These are phyloP conservation scores for Neopestalotiopsis clavispora DNA, from an alignment of 2,329 filamentous ascomycete genomes.

Conservation along the genomic window DNA sequence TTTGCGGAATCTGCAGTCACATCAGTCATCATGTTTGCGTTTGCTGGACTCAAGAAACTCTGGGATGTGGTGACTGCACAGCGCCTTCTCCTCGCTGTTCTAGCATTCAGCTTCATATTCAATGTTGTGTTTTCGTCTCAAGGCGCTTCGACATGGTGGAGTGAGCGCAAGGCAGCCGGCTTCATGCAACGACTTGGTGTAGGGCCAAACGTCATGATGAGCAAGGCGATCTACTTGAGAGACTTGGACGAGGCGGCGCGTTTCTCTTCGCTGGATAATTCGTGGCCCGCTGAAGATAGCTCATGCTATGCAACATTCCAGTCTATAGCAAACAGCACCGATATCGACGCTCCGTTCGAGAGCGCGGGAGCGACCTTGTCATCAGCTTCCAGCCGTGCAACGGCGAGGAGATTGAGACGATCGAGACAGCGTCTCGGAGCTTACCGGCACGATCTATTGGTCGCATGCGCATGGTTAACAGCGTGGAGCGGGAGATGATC, in stretches of 20 bases:
- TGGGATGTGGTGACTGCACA: slow-evolving; percentile 76
- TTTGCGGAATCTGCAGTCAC: slow-evolving; percentile 76
- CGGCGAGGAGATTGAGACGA: slow-evolving; percentile 70
- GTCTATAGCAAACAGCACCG: slow-evolving; percentile 60
- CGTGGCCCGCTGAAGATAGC: slow-evolving; percentile 49
- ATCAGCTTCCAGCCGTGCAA: slow-evolving; percentile 54
- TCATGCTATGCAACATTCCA: slow-evolving; percentile 66
- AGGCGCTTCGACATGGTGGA: slow-evolving; percentile 80
- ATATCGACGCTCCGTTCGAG: slow-evolving; percentile 62
- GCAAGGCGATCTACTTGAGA: slow-evolving; percentile 80
- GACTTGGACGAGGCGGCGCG: slow-evolving; percentile 73
- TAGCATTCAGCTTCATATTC: slow-evolving; percentile 70
- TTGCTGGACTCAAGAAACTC: slow-evolving; percentile 67
- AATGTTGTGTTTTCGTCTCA: slow-evolving; percentile 80
- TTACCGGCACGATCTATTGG: slow-evolving; percentile 88
- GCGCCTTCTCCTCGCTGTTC: slow-evolving; percentile 71
- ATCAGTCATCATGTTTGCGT: slow-evolving; percentile 77
- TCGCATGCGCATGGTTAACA: slow-evolving; percentile 92
- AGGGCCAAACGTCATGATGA: slow-evolving; percentile 79
- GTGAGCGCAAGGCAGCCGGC: slow-evolving; percentile 76
- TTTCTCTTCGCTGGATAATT: slow-evolving; percentile 38
- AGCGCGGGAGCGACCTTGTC: slow-evolving; percentile 54
- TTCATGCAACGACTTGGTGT: slow-evolving; percentile 87
- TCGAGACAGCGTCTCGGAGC: slow-evolving; percentile 83
- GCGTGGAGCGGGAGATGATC: slow-evolving; percentile 84